Base-by-base conservation (phyloP, 768 basidiomycete species). In the Termitomyces sp. region DNA sequence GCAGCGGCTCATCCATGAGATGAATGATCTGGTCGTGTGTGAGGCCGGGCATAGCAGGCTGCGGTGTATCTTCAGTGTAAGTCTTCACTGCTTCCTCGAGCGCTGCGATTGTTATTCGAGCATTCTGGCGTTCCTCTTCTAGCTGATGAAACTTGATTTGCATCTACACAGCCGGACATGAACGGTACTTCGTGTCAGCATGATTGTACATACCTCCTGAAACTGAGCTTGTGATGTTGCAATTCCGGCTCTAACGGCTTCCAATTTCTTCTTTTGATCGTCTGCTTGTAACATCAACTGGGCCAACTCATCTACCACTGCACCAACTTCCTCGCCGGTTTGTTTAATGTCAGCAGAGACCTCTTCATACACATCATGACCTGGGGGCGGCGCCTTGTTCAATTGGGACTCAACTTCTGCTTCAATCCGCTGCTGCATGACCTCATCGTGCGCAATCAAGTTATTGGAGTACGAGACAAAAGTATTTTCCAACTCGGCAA, bases 21-120 rank as follows among this genome's bases (percentile, higher is more conserved):
- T 67, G 58, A 5, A 69, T 49, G 37, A 72, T 56, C 45, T 69
- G 65, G 30, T 71, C 69, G 3, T 60, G 57, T 8, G 69, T 64
- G 11, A 65, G 34, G 53, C 52, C 39, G 15, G 61, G 37, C 50
- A 49, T 24, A 24, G 67, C 30, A 61, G 67, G 64, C 60, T 20
- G 66, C 16, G 65, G 61, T 11, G 67, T 65, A 4, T 58, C 47
- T 11, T 61, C 60, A 5, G 64, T 59, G 54, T 68, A 65, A 16
- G 62, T 63, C 42, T 63, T 63, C 2, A 70, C 55, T 12, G 72
- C 68, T 6, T 63, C 61, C 15, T 63, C 58, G 9, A 75, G 65
- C 0, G 73, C 68, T 4, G 54, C 55, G n/a, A 73, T 64, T 13
- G 62, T 58, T 33, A 64, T 59, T 7, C 20, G 54, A 16, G 70